These are phyloP conservation scores for Rhytidiadelphus loreus DNA, from an alignment of 225 moss, liverwort and hornwort species.

Conservation along the genomic window DNA sequence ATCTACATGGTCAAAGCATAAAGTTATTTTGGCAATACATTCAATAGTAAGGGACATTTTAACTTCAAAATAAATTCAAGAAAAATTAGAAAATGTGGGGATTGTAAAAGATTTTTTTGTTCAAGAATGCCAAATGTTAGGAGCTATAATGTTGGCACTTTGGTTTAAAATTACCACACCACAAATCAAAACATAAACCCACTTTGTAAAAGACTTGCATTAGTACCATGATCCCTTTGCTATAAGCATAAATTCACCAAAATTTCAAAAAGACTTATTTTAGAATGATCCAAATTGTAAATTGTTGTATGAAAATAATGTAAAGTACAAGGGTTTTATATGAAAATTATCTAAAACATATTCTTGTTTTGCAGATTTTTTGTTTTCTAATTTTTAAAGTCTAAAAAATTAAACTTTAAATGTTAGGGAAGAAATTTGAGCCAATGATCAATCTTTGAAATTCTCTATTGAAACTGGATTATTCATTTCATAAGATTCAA, in stretches of 20 bases:
- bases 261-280: not conserved
- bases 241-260: not conserved
- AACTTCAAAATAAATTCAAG: not conserved
- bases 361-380: not conserved
- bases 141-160: no score
- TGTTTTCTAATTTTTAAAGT: not conserved
- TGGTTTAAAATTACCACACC: not conserved
- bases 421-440: not conserved
- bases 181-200: not conserved
- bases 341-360: not conserved
- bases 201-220: not conserved
- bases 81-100: not conserved
- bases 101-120: no score
- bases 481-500: not conserved
- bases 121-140: no score
- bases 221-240: not conserved
- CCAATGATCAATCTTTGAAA: not conserved
- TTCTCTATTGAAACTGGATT: not conserved
- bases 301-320: not conserved
- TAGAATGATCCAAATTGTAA: not conserved
- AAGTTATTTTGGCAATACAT: rapidly evolving
- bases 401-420: not conserved
- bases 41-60: rapidly evolving
- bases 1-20: not conserved
- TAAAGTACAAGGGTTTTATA: not conserved